Conservation (phyloP, 352 stramenopile genomes). For the Globisporangium polare region DNA sequence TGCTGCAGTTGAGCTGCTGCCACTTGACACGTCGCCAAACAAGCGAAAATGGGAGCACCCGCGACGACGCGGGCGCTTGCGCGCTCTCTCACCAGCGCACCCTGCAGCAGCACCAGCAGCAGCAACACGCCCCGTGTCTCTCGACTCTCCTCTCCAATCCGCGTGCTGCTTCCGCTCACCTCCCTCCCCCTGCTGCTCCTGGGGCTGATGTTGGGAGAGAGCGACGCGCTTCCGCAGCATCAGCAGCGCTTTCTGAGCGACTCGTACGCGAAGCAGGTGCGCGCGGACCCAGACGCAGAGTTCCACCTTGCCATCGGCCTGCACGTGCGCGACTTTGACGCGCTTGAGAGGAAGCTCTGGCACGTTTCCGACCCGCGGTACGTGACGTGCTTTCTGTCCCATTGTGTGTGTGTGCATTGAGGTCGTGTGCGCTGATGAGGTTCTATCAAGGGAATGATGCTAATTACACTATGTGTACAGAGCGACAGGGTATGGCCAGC, state of each 20-base stretch:
- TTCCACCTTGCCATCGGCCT: conserved; percentile 58
- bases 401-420: not conserved
- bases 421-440: not conserved
- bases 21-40: conserved; percentile 1
- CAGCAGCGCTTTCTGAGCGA: conserved; percentile 23
- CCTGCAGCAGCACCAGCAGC: not conserved
- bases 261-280: conserved; percentile 23
- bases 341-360: conserved; percentile 49
- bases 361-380: conserved; percentile 53
- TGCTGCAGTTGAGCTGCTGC: not conserved
- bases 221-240: conserved; percentile 2
- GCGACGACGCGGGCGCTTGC: not conserved
- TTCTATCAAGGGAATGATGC: no score
- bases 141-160: not conserved
- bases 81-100: not conserved
- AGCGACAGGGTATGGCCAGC: conserved; percentile 43
- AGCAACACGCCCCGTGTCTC: not conserved
- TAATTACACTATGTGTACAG: conserved; percentile 17
- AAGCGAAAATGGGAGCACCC: not conserved
- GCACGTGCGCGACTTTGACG: conserved; percentile 39
- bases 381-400: conserved; percentile 8
- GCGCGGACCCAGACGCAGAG: conserved; percentile 30
- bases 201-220: conserved; percentile 1
- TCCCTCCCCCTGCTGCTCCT: not conserved
- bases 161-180: not conserved